phyloP scores from a whole-genome alignment of 2,329 filamentous ascomycete species.

The Trichoderma sp. region DNA sequence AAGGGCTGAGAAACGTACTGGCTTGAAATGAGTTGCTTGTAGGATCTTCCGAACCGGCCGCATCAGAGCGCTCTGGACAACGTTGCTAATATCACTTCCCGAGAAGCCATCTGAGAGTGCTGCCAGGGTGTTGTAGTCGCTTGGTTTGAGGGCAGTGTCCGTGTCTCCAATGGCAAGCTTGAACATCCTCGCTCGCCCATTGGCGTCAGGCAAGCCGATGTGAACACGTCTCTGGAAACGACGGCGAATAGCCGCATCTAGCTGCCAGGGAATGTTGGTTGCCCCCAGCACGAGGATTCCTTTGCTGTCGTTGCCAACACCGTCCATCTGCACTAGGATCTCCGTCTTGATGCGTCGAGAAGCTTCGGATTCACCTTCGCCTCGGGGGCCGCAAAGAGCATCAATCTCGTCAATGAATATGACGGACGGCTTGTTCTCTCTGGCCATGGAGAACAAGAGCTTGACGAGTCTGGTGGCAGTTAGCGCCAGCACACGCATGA shows the following conservation, averaged over 20 bases:
- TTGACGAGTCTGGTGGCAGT: slow-evolving; percentile 74
- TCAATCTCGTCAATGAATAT: slow-evolving; percentile 99
- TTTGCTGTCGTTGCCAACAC: slow-evolving; percentile 92
- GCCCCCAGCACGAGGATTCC: slow-evolving; percentile 93
- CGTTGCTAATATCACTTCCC: slow-evolving; percentile 92
- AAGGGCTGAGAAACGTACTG: slow-evolving; percentile 55
- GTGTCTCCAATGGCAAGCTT: slow-evolving; percentile 92
- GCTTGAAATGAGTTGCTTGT: slow-evolving; percentile 96
- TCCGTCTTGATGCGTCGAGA: slow-evolving; percentile 98
- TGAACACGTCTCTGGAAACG: slow-evolving; percentile 96
- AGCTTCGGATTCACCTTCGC: slow-evolving; percentile 95
- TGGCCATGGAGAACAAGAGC: slow-evolving; percentile 94
- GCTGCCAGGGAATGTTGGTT: slow-evolving; percentile 98
- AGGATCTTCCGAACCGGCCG: slow-evolving; percentile 96
- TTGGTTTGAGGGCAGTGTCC: slow-evolving; percentile 75
- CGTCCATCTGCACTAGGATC: slow-evolving; percentile 98
- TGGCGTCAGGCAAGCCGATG: slow-evolving; percentile 85
- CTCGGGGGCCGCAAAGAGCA: slow-evolving; percentile 87
- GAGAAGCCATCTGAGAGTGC: slow-evolving; percentile 90
- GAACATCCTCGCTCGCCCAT: slow-evolving; percentile 91
- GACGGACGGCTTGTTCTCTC: slow-evolving; percentile 96
- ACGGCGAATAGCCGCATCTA: slow-evolving; percentile 91
- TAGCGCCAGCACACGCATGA: slow-evolving; percentile 32
- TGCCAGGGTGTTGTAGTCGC: slow-evolving; percentile 79
- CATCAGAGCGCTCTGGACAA: slow-evolving; percentile 95